Conservation (phyloP, 140 eudicot genomes). For the Ambrosia hybrid region DNA sequence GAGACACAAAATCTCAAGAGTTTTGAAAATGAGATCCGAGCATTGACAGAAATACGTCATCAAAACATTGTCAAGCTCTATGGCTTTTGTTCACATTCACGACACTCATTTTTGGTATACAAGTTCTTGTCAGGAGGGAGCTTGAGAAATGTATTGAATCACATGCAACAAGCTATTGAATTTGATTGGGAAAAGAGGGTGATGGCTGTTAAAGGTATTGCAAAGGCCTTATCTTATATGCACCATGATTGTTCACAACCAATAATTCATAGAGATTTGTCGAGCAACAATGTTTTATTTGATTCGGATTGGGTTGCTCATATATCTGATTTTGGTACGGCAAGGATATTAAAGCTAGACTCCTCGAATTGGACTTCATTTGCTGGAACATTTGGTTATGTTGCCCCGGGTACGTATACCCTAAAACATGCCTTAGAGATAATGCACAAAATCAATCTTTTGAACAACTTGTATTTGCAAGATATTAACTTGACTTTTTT, state of each 20-base stretch:
- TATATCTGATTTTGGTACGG: slow-evolving; percentile 5
- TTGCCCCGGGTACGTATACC: slow-evolving; percentile 23
- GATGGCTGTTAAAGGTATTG: slow-evolving; percentile 4
- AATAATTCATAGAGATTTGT: background rate
- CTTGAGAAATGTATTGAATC: background rate
- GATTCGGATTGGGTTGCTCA: slow-evolving; percentile 6
- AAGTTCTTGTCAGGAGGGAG: background rate
- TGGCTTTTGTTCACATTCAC: background rate
- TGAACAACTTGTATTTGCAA: too few relatives aligned
- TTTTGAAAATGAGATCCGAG: slow-evolving; percentile 7
- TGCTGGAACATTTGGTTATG: slow-evolving; percentile 32
- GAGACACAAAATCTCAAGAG: slow-evolving; percentile 7
- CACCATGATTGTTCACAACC: slow-evolving; percentile 5
- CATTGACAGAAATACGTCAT: background rate
- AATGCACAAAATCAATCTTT: too few relatives aligned
- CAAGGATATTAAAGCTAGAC: background rate
- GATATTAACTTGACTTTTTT: background rate
- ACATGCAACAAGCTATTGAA: slow-evolving; percentile 4
- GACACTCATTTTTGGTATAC: background rate
- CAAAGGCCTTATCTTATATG: slow-evolving; percentile 3
- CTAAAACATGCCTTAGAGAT: too few relatives aligned
- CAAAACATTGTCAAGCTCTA: background rate
- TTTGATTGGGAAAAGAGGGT: slow-evolving; percentile 2
- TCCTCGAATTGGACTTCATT: too few relatives aligned
- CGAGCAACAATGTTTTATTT: background rate